Evolutionary conservation across 2,329 filamentous ascomycete genomes (phyloP), one percentile per base, ranked within the genome.

Genomic region (Paraphaeosphaeria sporulosa): DNA sequence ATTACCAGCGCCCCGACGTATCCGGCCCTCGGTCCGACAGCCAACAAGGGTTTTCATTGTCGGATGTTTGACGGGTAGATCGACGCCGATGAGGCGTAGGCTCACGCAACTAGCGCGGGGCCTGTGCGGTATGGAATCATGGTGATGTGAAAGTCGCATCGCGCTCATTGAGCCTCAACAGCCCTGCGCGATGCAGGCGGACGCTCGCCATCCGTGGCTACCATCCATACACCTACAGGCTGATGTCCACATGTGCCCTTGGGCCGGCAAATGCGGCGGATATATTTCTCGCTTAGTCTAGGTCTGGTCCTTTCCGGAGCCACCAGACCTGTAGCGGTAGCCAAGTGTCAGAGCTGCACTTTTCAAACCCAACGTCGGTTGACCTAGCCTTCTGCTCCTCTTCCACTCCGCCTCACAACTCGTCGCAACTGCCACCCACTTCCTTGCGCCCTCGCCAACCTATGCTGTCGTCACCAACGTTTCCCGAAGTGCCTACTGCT

Each of bases 261-360:
- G 38, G 48, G 55, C 59, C 61, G 60, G 63, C 50, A 51, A 54
- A 57, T 57, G 54, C 50, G 43, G 52, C 62, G 60, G 63, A 52
- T 47, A 58, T 60, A 61, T 50, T 56, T 55, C 27, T 55, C 44
- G 58, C 60, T 64, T 66, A 68, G 61, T 64, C 57, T 65, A 55
- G 42, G 48, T 44, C 58, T 51, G 48, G 42, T 46, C 47, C 46
- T 32, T 43, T 15, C 34, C 49, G 48, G 38, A 23, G 32, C 48
- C 48, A 51, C 47, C 36, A 43, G 50, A 40, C 23, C 44, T 30
- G 25, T 25, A 25, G 51, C 38, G 30, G 42, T 27, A 58, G 57
- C 59, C 56, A 58, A 57, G 59, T 56, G 44, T 55, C 57, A 55
- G 47, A 46, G 44, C 54, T 47, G 49, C 40, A 55, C 10, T 40